Evolutionary conservation across 2,329 filamentous ascomycete species (phyloP).

Genomic region (Aotearoamyces nothofagi): DNA sequence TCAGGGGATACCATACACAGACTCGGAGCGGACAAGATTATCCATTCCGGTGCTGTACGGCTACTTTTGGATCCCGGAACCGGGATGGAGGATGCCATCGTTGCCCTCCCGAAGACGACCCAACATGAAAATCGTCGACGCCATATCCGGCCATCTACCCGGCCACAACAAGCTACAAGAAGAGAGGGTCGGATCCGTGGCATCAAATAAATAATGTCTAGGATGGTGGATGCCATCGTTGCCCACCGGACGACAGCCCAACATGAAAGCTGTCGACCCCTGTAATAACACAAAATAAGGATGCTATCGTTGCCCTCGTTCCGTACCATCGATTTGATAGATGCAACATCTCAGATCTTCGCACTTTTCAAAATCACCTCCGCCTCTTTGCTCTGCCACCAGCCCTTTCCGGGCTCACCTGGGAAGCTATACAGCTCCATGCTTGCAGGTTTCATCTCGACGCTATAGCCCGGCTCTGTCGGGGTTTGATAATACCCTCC

Average conservation of each 20-base stretch:
- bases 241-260: conserved; percentile 14
- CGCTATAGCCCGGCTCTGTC: conserved; percentile 66
- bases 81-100: conserved; percentile 3
- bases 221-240: conserved; percentile 16
- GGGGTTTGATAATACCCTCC: conserved; percentile 80
- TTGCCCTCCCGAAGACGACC: conserved; percentile 2
- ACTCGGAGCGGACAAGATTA: too few relatives aligned
- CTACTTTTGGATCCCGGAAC: too few relatives aligned
- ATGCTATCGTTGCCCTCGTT: conserved; percentile 3
- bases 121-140: conserved; percentile 1
- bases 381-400: conserved; percentile 60
- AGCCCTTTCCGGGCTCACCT: conserved; percentile 62
- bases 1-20: too few relatives aligned
- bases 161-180: not conserved
- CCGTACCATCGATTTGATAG: not conserved
- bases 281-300: too few relatives aligned
- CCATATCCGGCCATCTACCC: too few relatives aligned
- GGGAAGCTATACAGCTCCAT: conserved; percentile 72
- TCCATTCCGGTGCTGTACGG: too few relatives aligned
- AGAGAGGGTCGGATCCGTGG: not conserved
- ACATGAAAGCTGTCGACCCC: conserved; percentile 17
- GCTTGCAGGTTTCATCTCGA: conserved; percentile 80
- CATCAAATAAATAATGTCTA: not conserved
- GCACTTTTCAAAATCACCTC: conserved; percentile 18
- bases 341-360: conserved; percentile 14